These are phyloP conservation scores for Tolypocladium album DNA, from an alignment of 2,329 filamentous ascomycete genomes.

Conservation along the genomic window DNA sequence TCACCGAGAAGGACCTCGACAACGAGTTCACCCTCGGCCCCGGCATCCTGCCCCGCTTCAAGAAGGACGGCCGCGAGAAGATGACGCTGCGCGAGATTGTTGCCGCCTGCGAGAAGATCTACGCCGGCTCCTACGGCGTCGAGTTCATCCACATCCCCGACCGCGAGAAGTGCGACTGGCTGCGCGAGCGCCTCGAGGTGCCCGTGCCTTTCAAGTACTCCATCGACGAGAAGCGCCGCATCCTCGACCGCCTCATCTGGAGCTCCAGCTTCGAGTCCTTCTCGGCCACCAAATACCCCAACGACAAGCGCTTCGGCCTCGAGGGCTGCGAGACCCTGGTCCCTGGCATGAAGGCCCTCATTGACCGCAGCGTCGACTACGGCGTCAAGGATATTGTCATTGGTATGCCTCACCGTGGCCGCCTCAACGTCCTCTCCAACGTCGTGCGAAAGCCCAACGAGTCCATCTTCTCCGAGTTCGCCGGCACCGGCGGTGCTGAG, in stretches of 20 bases:
- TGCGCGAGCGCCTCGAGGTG: conserved; percentile 88
- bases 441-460: conserved; percentile 99
- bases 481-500: conserved; percentile 73
- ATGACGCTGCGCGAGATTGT: conserved; percentile 97
- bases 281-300: conserved; percentile 94
- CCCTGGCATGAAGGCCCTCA: conserved; percentile 97
- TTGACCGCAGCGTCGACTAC: conserved; percentile 96
- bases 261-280: conserved; percentile 95
- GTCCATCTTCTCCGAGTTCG: conserved; percentile 98
- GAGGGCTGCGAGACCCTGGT: conserved; percentile 96
- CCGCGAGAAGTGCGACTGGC: conserved; percentile 95
- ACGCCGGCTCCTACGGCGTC: conserved; percentile 93
- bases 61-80: conserved; percentile 77
- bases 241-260: conserved; percentile 96
- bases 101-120: conserved; percentile 84
- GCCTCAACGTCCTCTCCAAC: conserved; percentile 95
- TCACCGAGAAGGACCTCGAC: conserved; percentile 88
- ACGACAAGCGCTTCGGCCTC: conserved; percentile 98
- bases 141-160: conserved; percentile 99
- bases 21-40: conserved; percentile 86
- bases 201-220: conserved; percentile 95
- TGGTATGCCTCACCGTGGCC: conserved; percentile 97
- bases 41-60: conserved; percentile 90
- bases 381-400: conserved; percentile 99
- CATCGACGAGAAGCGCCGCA: conserved; percentile 94